Conservation (phyloP, 2,329 filamentous ascomycete species). For the Neonectria hederae region DNA sequence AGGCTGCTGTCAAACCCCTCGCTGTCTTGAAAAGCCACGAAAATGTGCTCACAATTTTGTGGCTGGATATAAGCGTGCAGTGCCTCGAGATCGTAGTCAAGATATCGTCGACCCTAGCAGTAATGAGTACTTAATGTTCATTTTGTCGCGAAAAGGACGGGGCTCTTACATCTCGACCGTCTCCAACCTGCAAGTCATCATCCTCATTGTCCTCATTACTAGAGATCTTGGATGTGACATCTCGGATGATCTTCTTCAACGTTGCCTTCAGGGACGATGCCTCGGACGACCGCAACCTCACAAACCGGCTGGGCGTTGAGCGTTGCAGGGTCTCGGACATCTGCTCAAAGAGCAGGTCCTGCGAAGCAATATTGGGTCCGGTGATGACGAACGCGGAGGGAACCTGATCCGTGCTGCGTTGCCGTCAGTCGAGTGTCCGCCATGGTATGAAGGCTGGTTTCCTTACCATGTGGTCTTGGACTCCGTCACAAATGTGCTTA, state of each 20-base stretch:
- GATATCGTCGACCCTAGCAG: constrained; percentile 67
- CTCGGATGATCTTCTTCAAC: constrained; percentile 77
- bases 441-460: background rate
- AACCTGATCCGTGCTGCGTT: constrained; percentile 58
- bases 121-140: constrained; percentile 23
- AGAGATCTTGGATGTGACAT: constrained; percentile 60
- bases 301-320: constrained; percentile 63
- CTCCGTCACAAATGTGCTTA: constrained; percentile 63
- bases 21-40: constrained; percentile 81
- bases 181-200: constrained; percentile 60
- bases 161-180: constrained; percentile 57
- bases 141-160: background rate
- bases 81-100: constrained; percentile 83
- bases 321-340: constrained; percentile 65
- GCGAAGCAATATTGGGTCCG: constrained; percentile 80
- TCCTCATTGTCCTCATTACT: constrained; percentile 71
- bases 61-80: constrained; percentile 68
- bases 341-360: constrained; percentile 78
- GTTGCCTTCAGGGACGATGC: constrained; percentile 77
- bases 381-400: constrained; percentile 79
- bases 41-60: constrained; percentile 65
- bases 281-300: constrained; percentile 75
- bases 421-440: constrained; percentile 25
- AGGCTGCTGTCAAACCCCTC: constrained; percentile 80
- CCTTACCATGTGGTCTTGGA: constrained; percentile 46